Evolutionary conservation across 2,329 filamentous ascomycete species (phyloP).

Genomic region (Onygena corvina): DNA sequence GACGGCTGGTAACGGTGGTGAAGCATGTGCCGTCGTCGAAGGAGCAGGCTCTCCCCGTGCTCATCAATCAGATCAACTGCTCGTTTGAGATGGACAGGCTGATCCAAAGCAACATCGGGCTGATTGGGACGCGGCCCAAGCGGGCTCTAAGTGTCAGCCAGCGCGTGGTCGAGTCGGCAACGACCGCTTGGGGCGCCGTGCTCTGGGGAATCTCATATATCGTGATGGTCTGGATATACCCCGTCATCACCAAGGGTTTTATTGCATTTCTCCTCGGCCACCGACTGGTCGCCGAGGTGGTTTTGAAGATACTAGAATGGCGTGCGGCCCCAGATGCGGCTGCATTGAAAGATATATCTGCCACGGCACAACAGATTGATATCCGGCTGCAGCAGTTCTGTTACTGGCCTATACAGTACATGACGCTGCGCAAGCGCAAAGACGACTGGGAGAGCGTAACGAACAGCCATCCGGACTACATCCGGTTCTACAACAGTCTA

Average conservation of each 20-base stretch:
- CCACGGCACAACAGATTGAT: constrained; percentile 92
- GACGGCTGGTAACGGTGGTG: constrained; percentile 76
- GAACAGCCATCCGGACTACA: constrained; percentile 91
- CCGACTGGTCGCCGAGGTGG: constrained; percentile 64
- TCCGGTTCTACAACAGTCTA: constrained; percentile 95
- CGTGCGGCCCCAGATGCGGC: constrained; percentile 63
- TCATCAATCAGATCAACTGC: constrained; percentile 93
- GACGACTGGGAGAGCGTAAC: constrained; percentile 93
- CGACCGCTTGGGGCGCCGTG: constrained; percentile 67
- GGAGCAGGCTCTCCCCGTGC: constrained; percentile 65
- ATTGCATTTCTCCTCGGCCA: constrained; percentile 69
- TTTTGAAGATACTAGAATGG: constrained; percentile 75
- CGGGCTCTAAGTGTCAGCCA: constrained; percentile 86
- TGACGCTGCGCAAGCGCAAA: constrained; percentile 78
- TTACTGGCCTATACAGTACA: constrained; percentile 96
- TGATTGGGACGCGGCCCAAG: constrained; percentile 69
- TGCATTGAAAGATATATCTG: constrained; percentile 88
- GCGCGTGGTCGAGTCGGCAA: constrained; percentile 83
- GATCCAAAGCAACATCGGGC: constrained; percentile 77
- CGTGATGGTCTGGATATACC: constrained; percentile 64
- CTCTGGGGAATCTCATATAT: constrained; percentile 57
- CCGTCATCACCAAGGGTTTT: constrained; percentile 59
- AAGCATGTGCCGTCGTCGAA: constrained; percentile 66
- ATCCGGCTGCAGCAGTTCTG: constrained; percentile 96
- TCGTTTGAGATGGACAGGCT: constrained; percentile 77